Evolutionary conservation across 352 stramenopile species (phyloP).

Genomic region (Phytophthora boehmeriae): DNA sequence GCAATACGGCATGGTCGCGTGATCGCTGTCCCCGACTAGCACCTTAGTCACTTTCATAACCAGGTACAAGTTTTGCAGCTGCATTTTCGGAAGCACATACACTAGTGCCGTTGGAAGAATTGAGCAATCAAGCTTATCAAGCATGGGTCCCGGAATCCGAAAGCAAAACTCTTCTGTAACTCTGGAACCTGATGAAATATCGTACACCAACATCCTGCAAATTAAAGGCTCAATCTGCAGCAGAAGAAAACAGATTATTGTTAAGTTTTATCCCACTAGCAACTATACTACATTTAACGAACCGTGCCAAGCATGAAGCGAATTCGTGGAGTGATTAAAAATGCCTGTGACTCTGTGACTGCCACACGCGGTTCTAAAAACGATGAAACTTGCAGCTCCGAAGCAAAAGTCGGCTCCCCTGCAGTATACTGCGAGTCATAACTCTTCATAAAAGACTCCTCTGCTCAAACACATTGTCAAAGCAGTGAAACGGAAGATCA

Average conservation of each 20-base stretch:
- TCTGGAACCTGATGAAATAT: constrained; percentile 54
- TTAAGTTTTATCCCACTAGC: background rate
- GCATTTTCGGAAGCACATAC: constrained; percentile 60
- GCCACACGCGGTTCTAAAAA: constrained; percentile 56
- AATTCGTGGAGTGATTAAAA: constrained; percentile 49
- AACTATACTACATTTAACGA: background rate
- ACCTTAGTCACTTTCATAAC: constrained; percentile 76
- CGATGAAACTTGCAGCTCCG: constrained; percentile 35
- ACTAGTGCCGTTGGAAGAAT: constrained; percentile 44
- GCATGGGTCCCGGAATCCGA: constrained; percentile 33
- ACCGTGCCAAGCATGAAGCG: constrained; percentile 64
- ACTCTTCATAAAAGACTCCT: constrained; percentile 59
- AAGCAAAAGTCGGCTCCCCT: constrained; percentile 54
- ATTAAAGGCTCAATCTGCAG: constrained; percentile 64
- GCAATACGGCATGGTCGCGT: constrained; percentile 62
- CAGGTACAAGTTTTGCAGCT: constrained; percentile 55
- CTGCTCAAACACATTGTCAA: constrained; percentile 4
- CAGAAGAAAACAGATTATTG: background rate
- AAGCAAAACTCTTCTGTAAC: constrained; percentile 77
- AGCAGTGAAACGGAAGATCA: too few species aligned
- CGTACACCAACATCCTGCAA: constrained; percentile 69
- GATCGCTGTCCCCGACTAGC: constrained; percentile 57
- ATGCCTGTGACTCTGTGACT: constrained; percentile 51
- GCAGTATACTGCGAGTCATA: constrained; percentile 62
- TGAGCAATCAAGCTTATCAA: constrained; percentile 14